Evolutionary conservation across 108 stramenopile genomes (phyloP).

Genomic region (Licmophora abbreviata): DNA sequence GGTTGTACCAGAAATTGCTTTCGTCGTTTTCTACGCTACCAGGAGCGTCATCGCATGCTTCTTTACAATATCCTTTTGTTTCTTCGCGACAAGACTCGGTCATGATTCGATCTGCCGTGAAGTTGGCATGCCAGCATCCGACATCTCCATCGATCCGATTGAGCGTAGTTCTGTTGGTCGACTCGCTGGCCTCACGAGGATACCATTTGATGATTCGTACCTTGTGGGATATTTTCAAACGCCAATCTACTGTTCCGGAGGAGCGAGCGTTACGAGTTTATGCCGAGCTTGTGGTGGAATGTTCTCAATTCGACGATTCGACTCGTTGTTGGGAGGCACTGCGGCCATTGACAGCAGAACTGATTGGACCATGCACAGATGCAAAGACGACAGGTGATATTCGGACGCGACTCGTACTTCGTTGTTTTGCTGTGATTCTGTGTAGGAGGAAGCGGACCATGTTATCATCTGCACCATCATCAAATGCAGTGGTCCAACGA

Average conservation of each 20-base stretch:
- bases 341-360: neutral
- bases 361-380: neutral
- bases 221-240: neutral
- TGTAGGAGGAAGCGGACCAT: too few species aligned
- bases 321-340: constrained; percentile 2
- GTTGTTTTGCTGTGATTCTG: too few species aligned
- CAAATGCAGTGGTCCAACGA: neutral
- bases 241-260: neutral
- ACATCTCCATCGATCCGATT: constrained; percentile 3
- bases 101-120: too few species aligned
- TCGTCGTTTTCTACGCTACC: too few species aligned
- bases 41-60: too few species aligned
- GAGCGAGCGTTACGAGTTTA: neutral
- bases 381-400: neutral
- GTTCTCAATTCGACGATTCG: constrained; percentile 2
- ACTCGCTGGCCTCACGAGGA: neutral
- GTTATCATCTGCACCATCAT: too few species aligned
- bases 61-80: too few species aligned
- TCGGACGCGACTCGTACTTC: neutral
- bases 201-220: neutral
- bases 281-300: constrained; percentile 4
- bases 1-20: too few species aligned
- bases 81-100: too few species aligned
- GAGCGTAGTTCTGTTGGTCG: neutral
- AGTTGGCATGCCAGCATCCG: neutral